Evolutionary conservation across 2,329 filamentous ascomycete species (phyloP), one percentile per base, ranked within the genome.

Genomic region (Lachnellula cervina): DNA sequence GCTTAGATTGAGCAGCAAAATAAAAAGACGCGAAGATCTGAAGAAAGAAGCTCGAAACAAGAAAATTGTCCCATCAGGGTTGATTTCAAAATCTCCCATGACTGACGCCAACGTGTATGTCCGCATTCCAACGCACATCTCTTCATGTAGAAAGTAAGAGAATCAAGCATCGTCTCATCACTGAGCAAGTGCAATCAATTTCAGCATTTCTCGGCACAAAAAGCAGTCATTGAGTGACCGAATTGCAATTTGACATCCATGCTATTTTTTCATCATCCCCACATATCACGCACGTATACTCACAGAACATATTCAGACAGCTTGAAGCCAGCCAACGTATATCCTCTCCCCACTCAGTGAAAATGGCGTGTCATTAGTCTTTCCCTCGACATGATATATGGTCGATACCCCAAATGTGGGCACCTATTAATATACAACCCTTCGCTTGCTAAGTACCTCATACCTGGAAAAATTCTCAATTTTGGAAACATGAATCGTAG

Each of bases 201-300:
- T 95, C 83, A 94, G 91, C 91, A 96, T 90, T 90, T 96, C 90
- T 96, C 92, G 89, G 91, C 91, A 92, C 90, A 92, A 94, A 92
- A 55, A 82, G 80, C 84, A 91, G 89, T 87, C 89, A 96, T 86
- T 75, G 75, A 73, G 72, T 73, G 86, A 85, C 86, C 83, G 83
- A 79, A 88, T 93, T 94, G 92, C 85, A 97, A 96, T 96, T 96
- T 96, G 91, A 97, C 91, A 96, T 96, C 89, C 88, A 89, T 96
- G 92, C 92, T 93, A 64, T 50, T 61, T 58, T 13, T 43, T 46
- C 23, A 3, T 23, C 48, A 5, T 28, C 16, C 23, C 14, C 34
- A 14, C 19, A 44, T 49, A n/a, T 51, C 17, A 42, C 38, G 17
- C 38, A 42, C 16, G 9, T 17, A n/a, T n/a, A 42, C 16, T 42